Percentiles rank a stretch among this genome's conserved stretches.
phyloP scores from a whole-genome alignment of 345 rosid species.

The Trapa bicornis region DNA sequence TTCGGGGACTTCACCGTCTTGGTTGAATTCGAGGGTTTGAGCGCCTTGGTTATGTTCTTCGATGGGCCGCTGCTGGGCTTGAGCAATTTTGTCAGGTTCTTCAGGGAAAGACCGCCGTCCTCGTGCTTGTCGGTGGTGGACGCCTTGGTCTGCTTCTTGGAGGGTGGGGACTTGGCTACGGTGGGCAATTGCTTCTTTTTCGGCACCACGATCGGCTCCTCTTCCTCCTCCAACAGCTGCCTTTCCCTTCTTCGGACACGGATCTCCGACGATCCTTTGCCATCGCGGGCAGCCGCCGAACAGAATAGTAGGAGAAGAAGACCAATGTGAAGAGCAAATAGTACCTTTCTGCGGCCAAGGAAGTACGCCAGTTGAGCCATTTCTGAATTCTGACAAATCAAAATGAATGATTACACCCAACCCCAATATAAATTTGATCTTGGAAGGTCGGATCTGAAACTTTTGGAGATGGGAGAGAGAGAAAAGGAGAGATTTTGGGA shows the following conservation, averaged over 20 bases:
- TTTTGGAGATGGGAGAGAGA: too few relatives aligned
- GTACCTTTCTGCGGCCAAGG: too few relatives aligned
- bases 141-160: conserved; percentile 45
- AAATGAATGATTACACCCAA: too few relatives aligned
- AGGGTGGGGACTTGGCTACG: conserved; percentile 2
- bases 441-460: too few relatives aligned
- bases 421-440: not conserved
- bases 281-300: not conserved
- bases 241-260: not conserved
- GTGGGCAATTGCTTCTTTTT: conserved; percentile 30
- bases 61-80: conserved; percentile 22
- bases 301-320: not conserved
- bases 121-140: conserved; percentile 7
- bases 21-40: conserved; percentile 11
- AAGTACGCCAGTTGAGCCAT: too few relatives aligned
- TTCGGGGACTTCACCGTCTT: too few relatives aligned
- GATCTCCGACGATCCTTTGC: not conserved
- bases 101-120: conserved; percentile 16
- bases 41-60: conserved; percentile 43
- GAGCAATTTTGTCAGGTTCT: conserved; percentile 44
- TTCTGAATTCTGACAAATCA: too few relatives aligned
- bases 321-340: not conserved
- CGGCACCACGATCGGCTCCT: conserved; percentile 13
- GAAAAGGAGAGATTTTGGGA: too few relatives aligned
- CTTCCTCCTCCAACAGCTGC: conserved; percentile 16